phyloP scores from a whole-genome alignment of 2,329 filamentous ascomycete genomes.

The Sclerotinia spermophila region DNA sequence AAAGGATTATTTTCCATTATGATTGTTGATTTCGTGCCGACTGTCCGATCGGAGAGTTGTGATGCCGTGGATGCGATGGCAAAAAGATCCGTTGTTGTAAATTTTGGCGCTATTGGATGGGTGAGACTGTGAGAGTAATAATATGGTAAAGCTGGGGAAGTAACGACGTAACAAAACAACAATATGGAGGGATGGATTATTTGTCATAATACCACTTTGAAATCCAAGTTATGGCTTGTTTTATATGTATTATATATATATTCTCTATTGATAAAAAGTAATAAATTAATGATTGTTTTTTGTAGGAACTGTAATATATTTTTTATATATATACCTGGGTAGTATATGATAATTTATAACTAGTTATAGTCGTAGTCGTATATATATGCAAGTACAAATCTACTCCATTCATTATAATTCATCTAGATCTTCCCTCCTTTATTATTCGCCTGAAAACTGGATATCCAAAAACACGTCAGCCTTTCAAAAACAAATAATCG shows the following conservation, averaged over 20 bases:
- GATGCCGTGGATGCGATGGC: constrained; percentile 11
- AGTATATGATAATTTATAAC: neutral
- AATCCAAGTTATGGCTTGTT: neutral
- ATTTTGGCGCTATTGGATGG: neutral
- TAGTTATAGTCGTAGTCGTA: neutral
- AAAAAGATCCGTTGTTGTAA: constrained; percentile 1
- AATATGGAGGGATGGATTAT: neutral
- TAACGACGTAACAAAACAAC: neutral
- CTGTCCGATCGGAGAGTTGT: constrained; percentile 15
- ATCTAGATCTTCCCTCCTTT: neutral
- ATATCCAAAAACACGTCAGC: neutral
- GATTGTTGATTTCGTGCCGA: constrained; percentile 8
- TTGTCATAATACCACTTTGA: neutral
- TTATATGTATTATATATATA: no score
- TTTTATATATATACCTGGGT: neutral
- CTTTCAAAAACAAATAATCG: neutral
- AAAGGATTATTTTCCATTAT: constrained; percentile 16
- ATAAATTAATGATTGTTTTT: neutral
- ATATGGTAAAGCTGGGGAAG: neutral
- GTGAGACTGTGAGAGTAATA: no score
- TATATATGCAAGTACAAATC: neutral
- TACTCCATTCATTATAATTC: neutral
- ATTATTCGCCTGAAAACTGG: neutral
- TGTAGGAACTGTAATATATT: neutral
- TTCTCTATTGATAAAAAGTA: neutral